Percentiles rank a stretch among this genome's conserved stretches.
Evolutionary conservation across 2,329 filamentous ascomycete genomes (phyloP).

Genomic region (Penicillium hordei): DNA sequence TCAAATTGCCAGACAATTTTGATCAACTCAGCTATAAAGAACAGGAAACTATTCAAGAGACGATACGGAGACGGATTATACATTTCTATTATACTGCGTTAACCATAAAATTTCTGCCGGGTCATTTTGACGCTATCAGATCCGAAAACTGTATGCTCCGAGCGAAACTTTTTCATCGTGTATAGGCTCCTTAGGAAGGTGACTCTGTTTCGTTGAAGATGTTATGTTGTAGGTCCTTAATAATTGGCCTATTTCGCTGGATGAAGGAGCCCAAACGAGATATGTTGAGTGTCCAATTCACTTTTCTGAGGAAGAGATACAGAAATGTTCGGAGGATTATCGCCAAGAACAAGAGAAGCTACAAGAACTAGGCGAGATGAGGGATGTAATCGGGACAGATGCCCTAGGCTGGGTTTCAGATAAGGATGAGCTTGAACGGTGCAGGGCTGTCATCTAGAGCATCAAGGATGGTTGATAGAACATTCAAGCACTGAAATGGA

Average conservation of each 20-base stretch:
- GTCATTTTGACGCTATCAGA: slow-evolving; percentile 27
- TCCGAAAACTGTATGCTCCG: slow-evolving; percentile 23
- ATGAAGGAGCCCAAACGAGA: slow-evolving; percentile 1
- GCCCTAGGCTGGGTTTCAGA: slow-evolving; percentile 29
- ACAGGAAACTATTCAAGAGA: slow-evolving; percentile 23
- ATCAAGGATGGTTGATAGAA: slow-evolving; percentile 25
- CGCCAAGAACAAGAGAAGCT: slow-evolving; percentile 22
- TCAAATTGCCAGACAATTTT: slow-evolving; percentile 27
- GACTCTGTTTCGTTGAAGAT: slow-evolving; percentile 27
- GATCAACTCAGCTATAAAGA: slow-evolving; percentile 22
- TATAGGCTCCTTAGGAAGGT: slow-evolving; percentile 32
- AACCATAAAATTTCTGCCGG: slow-evolving; percentile 23
- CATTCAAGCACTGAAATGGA: slow-evolving; percentile 25
- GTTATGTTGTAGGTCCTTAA: slow-evolving; percentile 21
- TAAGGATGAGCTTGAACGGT: slow-evolving; percentile 25
- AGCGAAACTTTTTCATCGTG: slow-evolving; percentile 26
- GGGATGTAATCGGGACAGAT: slow-evolving; percentile 26
- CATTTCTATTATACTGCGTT: slow-evolving; percentile 29
- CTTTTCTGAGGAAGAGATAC: slow-evolving; percentile 23
- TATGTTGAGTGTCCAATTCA: slow-evolving; percentile 22
- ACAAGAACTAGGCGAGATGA: slow-evolving; percentile 24
- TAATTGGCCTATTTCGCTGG: slow-evolving; percentile 26
- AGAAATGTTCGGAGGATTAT: slow-evolving; percentile 13
- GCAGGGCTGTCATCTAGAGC: slow-evolving; percentile 16
- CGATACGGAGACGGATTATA: slow-evolving; percentile 21